A percentile compares a stretch with the other conserved stretches of the same genome.
These are phyloP conservation scores for Penicillium thymicola DNA, from an alignment of 2,329 filamentous ascomycete species.

Conservation along the genomic window DNA sequence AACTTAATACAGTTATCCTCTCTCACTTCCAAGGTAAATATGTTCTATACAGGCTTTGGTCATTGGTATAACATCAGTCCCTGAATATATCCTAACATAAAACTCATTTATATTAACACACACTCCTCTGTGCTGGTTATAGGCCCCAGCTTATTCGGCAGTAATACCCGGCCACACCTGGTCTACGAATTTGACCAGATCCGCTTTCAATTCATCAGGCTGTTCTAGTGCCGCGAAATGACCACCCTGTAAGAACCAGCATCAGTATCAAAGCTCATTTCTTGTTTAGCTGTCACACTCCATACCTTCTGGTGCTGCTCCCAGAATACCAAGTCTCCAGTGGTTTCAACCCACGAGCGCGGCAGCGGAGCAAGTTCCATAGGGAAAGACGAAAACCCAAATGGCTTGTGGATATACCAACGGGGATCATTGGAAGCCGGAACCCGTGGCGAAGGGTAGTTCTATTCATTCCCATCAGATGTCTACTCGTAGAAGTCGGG, in stretches of 20 bases:
- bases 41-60: no score
- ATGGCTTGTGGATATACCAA: conserved; percentile 43
- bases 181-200: conserved; percentile 38
- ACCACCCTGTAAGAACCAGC: conserved; percentile 41
- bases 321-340: conserved; percentile 40
- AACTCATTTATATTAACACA: neutral
- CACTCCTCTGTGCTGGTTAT: neutral
- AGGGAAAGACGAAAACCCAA: conserved; percentile 48
- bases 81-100: neutral
- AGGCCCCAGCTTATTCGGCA: neutral
- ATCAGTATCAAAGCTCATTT: neutral
- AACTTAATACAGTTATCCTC: no score
- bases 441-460: conserved; percentile 18
- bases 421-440: conserved; percentile 20
- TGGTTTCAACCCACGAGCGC: conserved; percentile 35
- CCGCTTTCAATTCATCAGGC: conserved; percentile 43
- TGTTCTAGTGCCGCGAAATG: conserved; percentile 53
- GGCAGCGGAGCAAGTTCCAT: conserved; percentile 43
- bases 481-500: neutral
- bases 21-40: no score
- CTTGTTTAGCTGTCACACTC: neutral
- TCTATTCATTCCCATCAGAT: conserved; percentile 4
- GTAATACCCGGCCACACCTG: conserved; percentile 27
- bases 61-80: neutral
- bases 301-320: conserved; percentile 35